Evolutionary conservation across 345 rosid genomes (phyloP).

Genomic region (Populus davidiana): DNA sequence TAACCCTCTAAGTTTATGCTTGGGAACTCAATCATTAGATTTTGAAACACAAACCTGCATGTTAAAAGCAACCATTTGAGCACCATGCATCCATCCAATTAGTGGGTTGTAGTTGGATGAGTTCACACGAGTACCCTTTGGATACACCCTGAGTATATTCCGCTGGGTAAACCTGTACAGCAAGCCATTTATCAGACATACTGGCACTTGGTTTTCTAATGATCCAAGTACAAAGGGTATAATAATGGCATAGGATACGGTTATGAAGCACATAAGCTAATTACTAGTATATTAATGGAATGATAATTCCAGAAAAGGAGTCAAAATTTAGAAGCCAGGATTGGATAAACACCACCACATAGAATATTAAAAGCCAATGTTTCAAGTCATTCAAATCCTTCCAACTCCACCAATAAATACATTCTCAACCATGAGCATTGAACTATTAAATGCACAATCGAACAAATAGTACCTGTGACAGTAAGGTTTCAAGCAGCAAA

Average conservation of each 20-base stretch:
- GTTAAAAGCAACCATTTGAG: slow-evolving; percentile 88
- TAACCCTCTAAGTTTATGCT: neutral
- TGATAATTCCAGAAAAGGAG: neutral
- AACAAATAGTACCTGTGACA: neutral
- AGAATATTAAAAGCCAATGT: neutral
- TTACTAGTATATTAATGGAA: neutral
- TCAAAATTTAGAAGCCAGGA: neutral
- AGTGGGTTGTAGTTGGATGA: slow-evolving; percentile 75
- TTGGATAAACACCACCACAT: neutral
- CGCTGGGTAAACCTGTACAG: slow-evolving; percentile 65
- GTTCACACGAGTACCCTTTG: slow-evolving; percentile 71
- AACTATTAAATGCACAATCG: neutral
- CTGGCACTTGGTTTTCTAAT: neutral
- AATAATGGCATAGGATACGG: neutral
- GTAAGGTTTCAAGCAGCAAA: neutral
- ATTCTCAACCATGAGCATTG: neutral
- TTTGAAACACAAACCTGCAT: slow-evolving; percentile 58
- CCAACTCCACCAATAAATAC: neutral
- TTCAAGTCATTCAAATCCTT: neutral
- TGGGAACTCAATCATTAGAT: neutral
- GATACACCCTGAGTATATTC: slow-evolving; percentile 78
- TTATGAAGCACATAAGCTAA: neutral
- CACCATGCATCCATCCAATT: slow-evolving; percentile 78
- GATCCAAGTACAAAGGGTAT: neutral
- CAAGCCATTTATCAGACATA: slow-evolving; percentile 21